phyloP scores from a whole-genome alignment of 768 basidiomycete genomes.

The Tulasnella sp. region DNA sequence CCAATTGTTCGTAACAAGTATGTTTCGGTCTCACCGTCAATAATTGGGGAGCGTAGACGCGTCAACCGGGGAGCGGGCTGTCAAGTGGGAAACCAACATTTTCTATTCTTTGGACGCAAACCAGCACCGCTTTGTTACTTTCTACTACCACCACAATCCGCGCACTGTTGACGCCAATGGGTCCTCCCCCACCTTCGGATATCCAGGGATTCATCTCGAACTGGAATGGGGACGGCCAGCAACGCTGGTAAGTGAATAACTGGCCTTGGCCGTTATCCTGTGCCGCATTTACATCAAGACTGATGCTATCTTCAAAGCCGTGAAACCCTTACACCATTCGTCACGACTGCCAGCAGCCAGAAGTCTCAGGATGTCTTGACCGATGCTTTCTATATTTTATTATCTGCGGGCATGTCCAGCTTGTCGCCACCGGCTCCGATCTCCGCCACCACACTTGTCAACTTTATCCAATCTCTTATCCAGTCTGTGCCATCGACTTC shows the following conservation, averaged over 20 bases:
- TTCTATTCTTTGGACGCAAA: too few relatives aligned
- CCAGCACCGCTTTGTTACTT: neutral
- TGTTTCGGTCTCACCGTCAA: too few relatives aligned
- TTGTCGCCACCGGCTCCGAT: neutral
- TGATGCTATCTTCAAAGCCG: neutral
- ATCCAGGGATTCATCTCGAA: neutral
- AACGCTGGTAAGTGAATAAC: neutral
- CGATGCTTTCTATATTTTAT: slow-evolving; percentile 6
- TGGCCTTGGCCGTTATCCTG: neutral
- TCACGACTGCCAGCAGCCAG: slow-evolving; percentile 1
- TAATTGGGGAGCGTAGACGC: too few relatives aligned
- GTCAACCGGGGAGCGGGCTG: too few relatives aligned
- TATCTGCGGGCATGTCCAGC: neutral
- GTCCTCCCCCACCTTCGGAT: neutral
- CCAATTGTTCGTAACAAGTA: too few relatives aligned
- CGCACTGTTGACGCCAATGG: neutral
- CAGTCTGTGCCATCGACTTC: slow-evolving; percentile 17
- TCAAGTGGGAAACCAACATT: too few relatives aligned
- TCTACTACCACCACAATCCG: slow-evolving; percentile 3
- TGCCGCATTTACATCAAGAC: neutral
- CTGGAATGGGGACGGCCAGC: neutral
- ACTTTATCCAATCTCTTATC: slow-evolving; percentile 12
- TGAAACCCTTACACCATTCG: slow-evolving; percentile 11
- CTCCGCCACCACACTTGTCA: neutral
- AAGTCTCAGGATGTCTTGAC: slow-evolving; percentile 5